A percentile compares a stretch with the other conserved stretches of the same genome.
phyloP scores from a whole-genome alignment of 768 basidiomycete genomes.

The Hysterangium stoloniferum region DNA sequence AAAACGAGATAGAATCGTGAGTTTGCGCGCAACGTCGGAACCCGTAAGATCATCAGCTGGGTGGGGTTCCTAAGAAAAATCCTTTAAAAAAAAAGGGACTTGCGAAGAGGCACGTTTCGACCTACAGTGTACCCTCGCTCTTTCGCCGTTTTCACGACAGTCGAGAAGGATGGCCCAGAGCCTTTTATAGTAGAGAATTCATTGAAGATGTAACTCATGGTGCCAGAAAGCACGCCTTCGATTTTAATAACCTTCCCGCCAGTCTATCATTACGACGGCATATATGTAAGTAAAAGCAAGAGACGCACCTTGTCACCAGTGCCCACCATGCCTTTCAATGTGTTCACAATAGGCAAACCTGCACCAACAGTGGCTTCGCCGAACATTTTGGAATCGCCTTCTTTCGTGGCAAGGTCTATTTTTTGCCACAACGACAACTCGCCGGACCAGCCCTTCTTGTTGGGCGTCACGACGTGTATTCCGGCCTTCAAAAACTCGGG shows the following conservation, averaged over 20 bases:
- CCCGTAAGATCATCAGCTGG: slow-evolving; percentile 96
- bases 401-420: slow-evolving; percentile 53
- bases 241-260: slow-evolving; percentile 68
- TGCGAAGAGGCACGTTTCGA: neutral
- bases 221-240: slow-evolving; percentile 97
- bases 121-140: slow-evolving; percentile 91
- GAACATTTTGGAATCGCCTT: slow-evolving; percentile 59
- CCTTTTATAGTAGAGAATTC: slow-evolving; percentile 71
- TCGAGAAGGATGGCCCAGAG: slow-evolving; percentile 73
- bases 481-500: slow-evolving; percentile 72
- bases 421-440: slow-evolving; percentile 55
- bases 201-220: slow-evolving; percentile 99
- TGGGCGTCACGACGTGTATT: slow-evolving; percentile 87
- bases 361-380: slow-evolving; percentile 95
- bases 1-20: slow-evolving; percentile 88
- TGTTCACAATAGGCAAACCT: slow-evolving; percentile 85
- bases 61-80: slow-evolving; percentile 76
- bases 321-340: slow-evolving; percentile 83
- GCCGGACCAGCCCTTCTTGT: slow-evolving; percentile 94
- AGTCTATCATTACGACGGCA: neutral
- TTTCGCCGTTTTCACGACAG: slow-evolving; percentile 80
- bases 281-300: neutral
- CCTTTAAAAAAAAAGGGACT: neutral
- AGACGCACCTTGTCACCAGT: slow-evolving; percentile 81
- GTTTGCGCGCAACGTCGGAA: slow-evolving; percentile 93